Percentiles rank a stretch among this genome's conserved stretches.
phyloP scores from a whole-genome alignment of 306 rosid species.

The Hippophae tibetana region DNA sequence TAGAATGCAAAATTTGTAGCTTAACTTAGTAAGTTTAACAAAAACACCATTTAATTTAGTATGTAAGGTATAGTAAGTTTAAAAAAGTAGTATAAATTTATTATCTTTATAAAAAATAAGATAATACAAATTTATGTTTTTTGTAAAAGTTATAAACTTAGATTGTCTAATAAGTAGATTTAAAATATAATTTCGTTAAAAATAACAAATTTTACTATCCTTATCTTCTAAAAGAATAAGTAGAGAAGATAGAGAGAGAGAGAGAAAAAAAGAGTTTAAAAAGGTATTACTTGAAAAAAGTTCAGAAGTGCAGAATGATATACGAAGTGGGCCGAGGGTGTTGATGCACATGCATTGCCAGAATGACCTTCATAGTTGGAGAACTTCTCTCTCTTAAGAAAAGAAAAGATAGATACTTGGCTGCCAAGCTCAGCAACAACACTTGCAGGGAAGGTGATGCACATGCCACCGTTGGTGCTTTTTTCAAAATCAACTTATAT shows the following conservation, averaged over 20 bases:
- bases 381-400: slow-evolving; percentile 25
- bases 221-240: neutral
- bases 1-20: neutral
- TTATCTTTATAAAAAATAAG: no score
- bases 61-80: rapidly evolving
- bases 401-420: slow-evolving; percentile 44
- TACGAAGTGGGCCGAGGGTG: slow-evolving; percentile 42
- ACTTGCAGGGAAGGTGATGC: slow-evolving; percentile 35
- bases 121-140: no score
- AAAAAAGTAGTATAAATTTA: no score
- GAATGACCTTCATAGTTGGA: slow-evolving; percentile 69
- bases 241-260: neutral
- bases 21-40: no score
- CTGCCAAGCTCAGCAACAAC: slow-evolving; percentile 18
- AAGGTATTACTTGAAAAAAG: slow-evolving; percentile 6
- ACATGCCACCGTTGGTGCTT: slow-evolving; percentile 64
- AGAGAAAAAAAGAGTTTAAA: neutral
- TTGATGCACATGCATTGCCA: slow-evolving; percentile 87
- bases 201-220: no score
- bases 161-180: no score
- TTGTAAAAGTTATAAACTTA: no score
- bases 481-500: slow-evolving; percentile 9
- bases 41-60: no score
- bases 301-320: slow-evolving; percentile 29
- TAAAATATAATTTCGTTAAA: no score